These are phyloP conservation scores for Wickerhamomyces tratensis DNA, from an alignment of 805 yeast species.

Conservation along the genomic window DNA sequence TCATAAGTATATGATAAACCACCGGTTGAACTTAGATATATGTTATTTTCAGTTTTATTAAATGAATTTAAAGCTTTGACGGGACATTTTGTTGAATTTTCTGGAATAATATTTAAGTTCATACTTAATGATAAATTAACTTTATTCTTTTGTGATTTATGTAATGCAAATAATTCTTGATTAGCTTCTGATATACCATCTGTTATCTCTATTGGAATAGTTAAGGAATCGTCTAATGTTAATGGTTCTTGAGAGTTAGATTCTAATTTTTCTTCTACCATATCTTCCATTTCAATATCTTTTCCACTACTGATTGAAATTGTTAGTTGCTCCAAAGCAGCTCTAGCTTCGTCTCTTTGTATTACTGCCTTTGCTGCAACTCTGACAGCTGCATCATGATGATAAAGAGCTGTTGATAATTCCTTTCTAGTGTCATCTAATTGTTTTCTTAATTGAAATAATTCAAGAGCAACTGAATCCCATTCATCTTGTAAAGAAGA, in stretches of 20 bases:
- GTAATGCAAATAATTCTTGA: conserved; percentile 10
- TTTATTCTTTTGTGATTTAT: conserved; percentile 14
- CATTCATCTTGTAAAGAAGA: conserved; percentile 78
- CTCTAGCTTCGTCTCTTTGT: conserved; percentile 66
- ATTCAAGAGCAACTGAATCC: conserved; percentile 79
- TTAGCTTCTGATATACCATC: conserved; percentile 6
- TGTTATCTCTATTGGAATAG: conserved; percentile 4
- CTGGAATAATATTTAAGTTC: conserved; percentile 2
- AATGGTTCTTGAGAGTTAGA: not conserved
- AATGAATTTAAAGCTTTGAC: conserved; percentile 4
- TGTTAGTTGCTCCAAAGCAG: conserved; percentile 51
- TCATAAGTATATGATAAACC: conserved; percentile 9
- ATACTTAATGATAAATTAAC: conserved; percentile 7
- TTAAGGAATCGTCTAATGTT: not conserved
- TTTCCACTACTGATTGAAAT: conserved; percentile 24
- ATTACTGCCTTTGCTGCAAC: conserved; percentile 70
- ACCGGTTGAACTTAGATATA: conserved; percentile 8
- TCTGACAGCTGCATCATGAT: conserved; percentile 83
- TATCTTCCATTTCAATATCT: not conserved
- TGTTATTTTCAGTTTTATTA: not conserved
- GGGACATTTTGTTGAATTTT: conserved; percentile 7
- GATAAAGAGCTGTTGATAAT: conserved; percentile 67
- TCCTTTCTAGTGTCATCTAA: conserved; percentile 58
- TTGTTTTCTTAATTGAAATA: conserved; percentile 67
- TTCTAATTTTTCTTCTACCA: not conserved